Evolutionary conservation across 2,329 filamentous ascomycete species (phyloP), one percentile per base, ranked within the genome.

Genomic region (Aspergillus piperis): DNA sequence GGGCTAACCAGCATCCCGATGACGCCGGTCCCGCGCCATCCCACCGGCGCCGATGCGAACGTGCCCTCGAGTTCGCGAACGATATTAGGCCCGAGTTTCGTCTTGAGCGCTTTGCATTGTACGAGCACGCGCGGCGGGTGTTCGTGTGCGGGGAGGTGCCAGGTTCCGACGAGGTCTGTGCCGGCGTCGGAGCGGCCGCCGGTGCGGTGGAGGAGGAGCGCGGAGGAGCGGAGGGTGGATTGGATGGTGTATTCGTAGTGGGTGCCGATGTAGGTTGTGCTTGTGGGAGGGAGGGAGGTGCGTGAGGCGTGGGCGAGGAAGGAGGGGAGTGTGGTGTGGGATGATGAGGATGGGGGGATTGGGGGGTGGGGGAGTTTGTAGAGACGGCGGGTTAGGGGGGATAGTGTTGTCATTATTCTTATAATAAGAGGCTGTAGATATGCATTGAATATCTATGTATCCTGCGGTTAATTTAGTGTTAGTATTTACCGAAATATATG

Each of bases 1-100:
- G 88, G 86, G 3, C 86, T 84, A 23, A 90, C 88, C 57, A 97
- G 76, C 15, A 96, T 70, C 0, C 87, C 93, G 36, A 96, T 73
- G 6, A 27, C 57, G 27, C 50, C 25, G 5, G 1, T 80, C 0
- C 84, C 85, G 56, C 86, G 81, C 90, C 90, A 96, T 0, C 88
- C 89, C 0, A 83, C 78, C 1, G 92, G 92, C 6, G 90, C 90
- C 11, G 87, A 88, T 1, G 83, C 82, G 70, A 95, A 90, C 0
- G 91, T 86, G 3, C 94, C 94, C 54, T 82, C 80, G 4, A 82
- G 66, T 61, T 82, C 80, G 17, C 80, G 74, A 15, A 82, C 75
- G 19, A 80, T 59, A 47, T 78, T 78, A 10, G 80, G 80, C 0
- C 75, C 73, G 2, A 80, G 68, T 58, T 80, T 81, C 5, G 71